Conservation (phyloP, 495 filamentous ascomycete genomes). For the Astrothelium subdiscretum region DNA sequence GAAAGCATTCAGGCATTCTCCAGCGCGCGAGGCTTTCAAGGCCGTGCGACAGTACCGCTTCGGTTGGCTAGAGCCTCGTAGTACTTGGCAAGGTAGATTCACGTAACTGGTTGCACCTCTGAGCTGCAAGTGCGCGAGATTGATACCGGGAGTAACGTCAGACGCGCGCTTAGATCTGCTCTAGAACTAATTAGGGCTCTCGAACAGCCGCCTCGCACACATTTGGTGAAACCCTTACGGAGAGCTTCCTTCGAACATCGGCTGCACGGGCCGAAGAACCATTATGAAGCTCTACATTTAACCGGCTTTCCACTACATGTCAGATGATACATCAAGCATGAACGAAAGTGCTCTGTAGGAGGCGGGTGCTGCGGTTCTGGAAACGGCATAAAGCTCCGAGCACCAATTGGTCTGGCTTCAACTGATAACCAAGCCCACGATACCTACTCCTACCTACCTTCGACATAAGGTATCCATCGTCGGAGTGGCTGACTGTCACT, state of each 20-base stretch:
- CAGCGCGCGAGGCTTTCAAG: not conserved
- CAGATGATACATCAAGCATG: not conserved
- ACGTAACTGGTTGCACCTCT: too few relatives aligned
- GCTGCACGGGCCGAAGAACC: not conserved
- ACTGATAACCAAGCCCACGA: not conserved
- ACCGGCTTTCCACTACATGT: not conserved
- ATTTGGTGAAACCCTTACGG: not conserved
- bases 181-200: too few relatives aligned
- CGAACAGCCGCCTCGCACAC: not conserved
- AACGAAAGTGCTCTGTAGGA: not conserved
- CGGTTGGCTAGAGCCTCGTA: too few relatives aligned
- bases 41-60: too few relatives aligned
- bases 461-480: too few relatives aligned
- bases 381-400: not conserved
- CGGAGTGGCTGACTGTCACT: too few relatives aligned
- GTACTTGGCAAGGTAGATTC: not conserved
- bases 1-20: not conserved
- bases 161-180: not conserved
- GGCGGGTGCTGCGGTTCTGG: not conserved
- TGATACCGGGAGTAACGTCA: too few relatives aligned
- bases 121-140: too few relatives aligned
- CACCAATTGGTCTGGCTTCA: too few relatives aligned
- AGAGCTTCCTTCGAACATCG: not conserved
- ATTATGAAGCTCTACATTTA: too few relatives aligned
- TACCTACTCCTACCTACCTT: not conserved